Percentiles rank a stretch among this genome's conserved stretches.
phyloP scores from a whole-genome alignment of 2,329 filamentous ascomycete species.

The Penicillium hordei region DNA sequence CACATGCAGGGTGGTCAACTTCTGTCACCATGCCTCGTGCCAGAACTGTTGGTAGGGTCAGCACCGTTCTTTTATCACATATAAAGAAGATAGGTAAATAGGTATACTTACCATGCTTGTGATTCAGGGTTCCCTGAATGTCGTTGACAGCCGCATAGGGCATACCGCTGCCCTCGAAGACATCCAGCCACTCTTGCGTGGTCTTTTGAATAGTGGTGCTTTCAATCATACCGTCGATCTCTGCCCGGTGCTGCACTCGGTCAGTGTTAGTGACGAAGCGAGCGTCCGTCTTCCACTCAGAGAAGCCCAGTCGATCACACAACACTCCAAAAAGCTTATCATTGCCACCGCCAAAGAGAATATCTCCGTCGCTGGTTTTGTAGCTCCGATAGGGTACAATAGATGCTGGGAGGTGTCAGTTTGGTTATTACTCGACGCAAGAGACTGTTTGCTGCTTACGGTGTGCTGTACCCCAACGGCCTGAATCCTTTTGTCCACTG shows the following conservation, averaged over 20 bases:
- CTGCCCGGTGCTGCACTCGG: constrained; percentile 66
- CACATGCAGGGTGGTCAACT: constrained; percentile 78
- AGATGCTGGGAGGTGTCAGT: constrained; percentile 61
- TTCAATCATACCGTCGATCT: constrained; percentile 79
- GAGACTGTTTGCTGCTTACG: constrained; percentile 53
- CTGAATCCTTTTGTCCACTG: constrained; percentile 80
- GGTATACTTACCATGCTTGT: constrained; percentile 68
- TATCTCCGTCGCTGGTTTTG: constrained; percentile 62
- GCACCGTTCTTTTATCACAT: not conserved
- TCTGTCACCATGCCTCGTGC: constrained; percentile 89
- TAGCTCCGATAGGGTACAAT: constrained; percentile 95
- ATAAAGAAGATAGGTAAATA: not conserved
- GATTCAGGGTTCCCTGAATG: constrained; percentile 77
- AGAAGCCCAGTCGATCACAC: constrained; percentile 56
- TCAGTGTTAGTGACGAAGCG: constrained; percentile 60
- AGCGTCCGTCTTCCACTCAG: constrained; percentile 58
- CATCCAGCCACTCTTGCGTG: constrained; percentile 81
- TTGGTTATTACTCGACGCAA: not conserved
- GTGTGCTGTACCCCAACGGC: constrained; percentile 94
- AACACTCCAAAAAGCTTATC: constrained; percentile 62
- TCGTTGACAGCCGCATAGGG: constrained; percentile 96
- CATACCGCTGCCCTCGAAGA: constrained; percentile 88
- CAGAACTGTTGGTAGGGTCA: constrained; percentile 45
- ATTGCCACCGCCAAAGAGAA: constrained; percentile 64
- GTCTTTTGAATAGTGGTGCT: constrained; percentile 70